phyloP scores from a whole-genome alignment of 2,329 filamentous ascomycete species.

The Aspergillus sergii region DNA sequence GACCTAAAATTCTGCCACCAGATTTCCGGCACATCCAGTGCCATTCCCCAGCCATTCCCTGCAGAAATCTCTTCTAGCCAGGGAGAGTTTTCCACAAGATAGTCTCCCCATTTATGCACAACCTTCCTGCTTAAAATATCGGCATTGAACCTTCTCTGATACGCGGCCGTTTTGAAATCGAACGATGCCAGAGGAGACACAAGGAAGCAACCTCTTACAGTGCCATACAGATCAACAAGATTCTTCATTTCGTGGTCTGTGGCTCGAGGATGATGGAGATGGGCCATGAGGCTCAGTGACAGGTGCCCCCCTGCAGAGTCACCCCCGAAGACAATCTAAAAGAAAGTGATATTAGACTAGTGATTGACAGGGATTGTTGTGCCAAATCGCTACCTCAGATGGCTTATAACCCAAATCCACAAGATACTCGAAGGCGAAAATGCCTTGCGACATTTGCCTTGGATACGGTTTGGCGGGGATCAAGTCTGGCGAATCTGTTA shows the following conservation, averaged over 20 bases:
- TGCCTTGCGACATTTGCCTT: no score
- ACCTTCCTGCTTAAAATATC: conserved; percentile 19
- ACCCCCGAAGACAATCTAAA: conserved; percentile 25
- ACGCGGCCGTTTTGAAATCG: conserved; percentile 15
- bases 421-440: no score
- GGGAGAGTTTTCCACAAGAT: conserved; percentile 19
- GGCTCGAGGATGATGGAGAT: conserved; percentile 1
- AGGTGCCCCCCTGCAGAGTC: conserved; percentile 29
- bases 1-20: conserved; percentile 22
- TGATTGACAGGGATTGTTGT: no score
- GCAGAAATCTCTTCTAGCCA: conserved; percentile 23
- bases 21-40: conserved; percentile 23
- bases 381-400: no score
- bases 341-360: no score
- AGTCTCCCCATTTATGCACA: conserved; percentile 16
- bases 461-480: no score
- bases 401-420: no score
- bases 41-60: conserved; percentile 27
- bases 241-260: no score
- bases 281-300: conserved; percentile 16
- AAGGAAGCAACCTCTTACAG: not conserved
- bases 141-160: conserved; percentile 13
- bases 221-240: no score
- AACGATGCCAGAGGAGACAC: conserved; percentile 24
- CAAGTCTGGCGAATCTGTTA: no score